Conservation (phyloP, 2,329 filamentous ascomycete genomes). For the Pseudocercospora eumusae region DNA sequence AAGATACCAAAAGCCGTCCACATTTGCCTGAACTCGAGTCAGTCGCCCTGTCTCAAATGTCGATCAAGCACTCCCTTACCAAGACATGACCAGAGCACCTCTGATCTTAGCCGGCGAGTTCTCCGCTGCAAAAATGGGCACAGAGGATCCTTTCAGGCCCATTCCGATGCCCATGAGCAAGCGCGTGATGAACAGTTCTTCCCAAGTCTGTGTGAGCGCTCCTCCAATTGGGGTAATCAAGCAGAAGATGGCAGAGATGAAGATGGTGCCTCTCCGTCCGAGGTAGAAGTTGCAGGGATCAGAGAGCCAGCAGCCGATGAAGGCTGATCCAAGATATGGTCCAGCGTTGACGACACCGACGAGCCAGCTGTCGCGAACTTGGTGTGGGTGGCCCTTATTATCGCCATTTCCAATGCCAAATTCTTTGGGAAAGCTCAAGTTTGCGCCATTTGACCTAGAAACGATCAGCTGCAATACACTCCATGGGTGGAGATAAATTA, state of each 20-base stretch:
- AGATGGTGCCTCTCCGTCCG: slow-evolving; percentile 44
- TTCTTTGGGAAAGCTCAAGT: slow-evolving; percentile 51
- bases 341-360: slow-evolving; percentile 68
- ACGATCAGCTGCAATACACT: background rate
- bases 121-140: slow-evolving; percentile 56
- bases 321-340: slow-evolving; percentile 52
- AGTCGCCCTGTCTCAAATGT: background rate
- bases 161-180: slow-evolving; percentile 47
- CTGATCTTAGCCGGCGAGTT: slow-evolving; percentile 58
- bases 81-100: slow-evolving; percentile 59
- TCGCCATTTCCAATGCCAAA: slow-evolving; percentile 37
- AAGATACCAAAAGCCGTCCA: slow-evolving; percentile 55
- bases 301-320: slow-evolving; percentile 33
- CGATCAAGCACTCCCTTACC: slow-evolving; percentile 39
- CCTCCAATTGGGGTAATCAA: slow-evolving; percentile 69
- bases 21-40: slow-evolving; percentile 26
- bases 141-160: slow-evolving; percentile 49
- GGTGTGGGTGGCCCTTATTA: slow-evolving; percentile 35
- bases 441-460: slow-evolving; percentile 50
- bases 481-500: no score
- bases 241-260: slow-evolving; percentile 55
- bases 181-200: slow-evolving; percentile 44
- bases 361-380: slow-evolving; percentile 56
- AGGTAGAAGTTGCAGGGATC: slow-evolving; percentile 48
- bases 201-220: slow-evolving; percentile 59